A percentile compares a stretch with the other conserved stretches of the same genome.
Evolutionary conservation across 164 flowering plant species (phyloP).

Genomic region (Vitis riparia): DNA sequence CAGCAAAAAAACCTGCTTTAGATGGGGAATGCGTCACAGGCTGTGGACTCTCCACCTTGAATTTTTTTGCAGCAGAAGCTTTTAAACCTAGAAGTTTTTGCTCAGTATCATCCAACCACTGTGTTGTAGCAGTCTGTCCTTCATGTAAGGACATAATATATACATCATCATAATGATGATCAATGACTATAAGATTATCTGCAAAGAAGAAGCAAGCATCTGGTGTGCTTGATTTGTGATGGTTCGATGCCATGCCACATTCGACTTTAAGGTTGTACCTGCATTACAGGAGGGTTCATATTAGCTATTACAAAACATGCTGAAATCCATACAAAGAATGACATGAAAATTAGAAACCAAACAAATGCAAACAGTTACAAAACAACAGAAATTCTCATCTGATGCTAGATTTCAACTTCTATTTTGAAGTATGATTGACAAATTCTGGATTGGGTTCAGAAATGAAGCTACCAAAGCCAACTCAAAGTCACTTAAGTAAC

Average conservation of each 20-base stretch:
- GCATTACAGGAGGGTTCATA: constrained; percentile 22
- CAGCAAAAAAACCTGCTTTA: constrained; percentile 45
- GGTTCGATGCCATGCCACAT: constrained; percentile 61
- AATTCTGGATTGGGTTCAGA: too few relatives aligned
- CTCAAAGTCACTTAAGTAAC: too few relatives aligned
- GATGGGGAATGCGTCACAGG: constrained; percentile 10
- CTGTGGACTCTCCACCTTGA: constrained; percentile 12
- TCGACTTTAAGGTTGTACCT: constrained; percentile 90
- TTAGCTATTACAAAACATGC: neutral
- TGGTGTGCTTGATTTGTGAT: constrained; percentile 71
- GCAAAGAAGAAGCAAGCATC: constrained; percentile 99
- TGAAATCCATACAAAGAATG: neutral
- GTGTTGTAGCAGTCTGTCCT: constrained; percentile 16
- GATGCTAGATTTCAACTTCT: too few relatives aligned
- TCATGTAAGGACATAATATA: constrained; percentile 66
- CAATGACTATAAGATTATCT: constrained; percentile 78
- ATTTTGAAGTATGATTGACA: too few relatives aligned
- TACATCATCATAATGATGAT: constrained; percentile 69
- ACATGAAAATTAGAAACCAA: neutral
- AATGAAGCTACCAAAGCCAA: too few relatives aligned
- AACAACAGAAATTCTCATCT: neutral
- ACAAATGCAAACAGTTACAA: neutral
- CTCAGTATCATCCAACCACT: constrained; percentile 78
- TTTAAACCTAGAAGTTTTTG: constrained; percentile 51
- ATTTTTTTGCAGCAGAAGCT: constrained; percentile 16